Evolutionary conservation across 306 rosid genomes (phyloP), one percentile per base, ranked within the genome.

Genomic region (Ochetophila trinervis): DNA sequence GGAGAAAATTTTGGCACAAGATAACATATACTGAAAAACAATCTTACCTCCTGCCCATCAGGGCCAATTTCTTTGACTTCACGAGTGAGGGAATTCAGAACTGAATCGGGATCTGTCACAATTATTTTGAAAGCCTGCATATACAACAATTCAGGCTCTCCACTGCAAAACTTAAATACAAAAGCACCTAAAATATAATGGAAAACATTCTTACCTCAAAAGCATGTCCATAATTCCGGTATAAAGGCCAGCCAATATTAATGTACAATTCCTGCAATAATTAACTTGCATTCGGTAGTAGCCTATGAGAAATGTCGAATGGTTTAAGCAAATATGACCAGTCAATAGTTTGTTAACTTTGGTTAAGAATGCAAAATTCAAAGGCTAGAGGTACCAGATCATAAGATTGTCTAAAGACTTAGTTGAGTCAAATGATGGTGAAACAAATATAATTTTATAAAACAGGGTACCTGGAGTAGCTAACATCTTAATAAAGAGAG

Each of bases 241-340:
- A 93, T 45, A 93, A 74, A 44, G 99, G 99, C 99, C 99, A 93
- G 23, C 79, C 97, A 81, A 93, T 86, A 74, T 90, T 83, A 67
- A 93, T 57, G 48, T 93, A 93, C 73, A 93, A 76, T 4, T 93
- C 99, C 97, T 89, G 85, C 55, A 82, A 53, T 61, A 68, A 49
- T 60, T n/a, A 63, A 42, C 44, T 32, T 68, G 27, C 70, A 63
- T 45, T 57, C 19, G 78, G 63, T 18, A 57, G 57, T 19, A 64
- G 24, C 44, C 44, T 34, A 71, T 15, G 20, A 30, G 55, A 40
- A 37, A 20, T 5, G 1, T 34, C 17, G 66, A 59, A 22, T 60
- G 45, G 35, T 18, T 4, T 12, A 19, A 54, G 14, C 32, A 62
- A 65, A 34, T 23, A 62, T 34, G 32, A 45, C 40, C 57, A 42